phyloP scores from a whole-genome alignment of 768 basidiomycete species.

The Suillus sp. region DNA sequence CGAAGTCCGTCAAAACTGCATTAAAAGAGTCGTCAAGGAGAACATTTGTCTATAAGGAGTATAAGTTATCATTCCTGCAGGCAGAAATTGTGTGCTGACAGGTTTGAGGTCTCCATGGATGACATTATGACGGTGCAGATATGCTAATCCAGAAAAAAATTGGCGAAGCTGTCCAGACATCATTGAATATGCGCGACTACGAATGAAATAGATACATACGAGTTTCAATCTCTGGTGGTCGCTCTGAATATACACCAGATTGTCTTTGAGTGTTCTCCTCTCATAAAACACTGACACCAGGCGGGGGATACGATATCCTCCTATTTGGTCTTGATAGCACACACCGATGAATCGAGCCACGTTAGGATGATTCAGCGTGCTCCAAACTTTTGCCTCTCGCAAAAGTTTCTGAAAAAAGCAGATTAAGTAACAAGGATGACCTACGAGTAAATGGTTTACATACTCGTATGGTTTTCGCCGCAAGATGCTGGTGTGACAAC shows the following conservation, averaged over 20 bases:
- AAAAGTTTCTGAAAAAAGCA: conserved; percentile 26
- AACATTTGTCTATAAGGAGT: conserved; percentile 36
- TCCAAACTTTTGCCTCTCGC: conserved; percentile 32
- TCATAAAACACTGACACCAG: conserved; percentile 32
- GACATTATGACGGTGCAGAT: conserved; percentile 26
- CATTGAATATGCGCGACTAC: background rate
- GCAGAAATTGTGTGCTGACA: conserved; percentile 21
- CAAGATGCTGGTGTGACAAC: background rate
- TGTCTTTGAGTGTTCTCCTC: conserved; percentile 23
- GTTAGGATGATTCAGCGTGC: conserved; percentile 24
- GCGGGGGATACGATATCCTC: conserved; percentile 22
- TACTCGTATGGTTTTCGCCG: background rate
- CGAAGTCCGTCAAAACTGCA: conserved; percentile 42
- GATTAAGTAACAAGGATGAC: background rate
- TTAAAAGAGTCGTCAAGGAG: conserved; percentile 35
- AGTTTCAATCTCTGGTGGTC: conserved; percentile 22
- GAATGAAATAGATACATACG: conserved; percentile 16
- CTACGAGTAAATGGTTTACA: background rate
- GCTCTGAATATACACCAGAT: conserved; percentile 17
- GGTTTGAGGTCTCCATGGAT: conserved; percentile 44
- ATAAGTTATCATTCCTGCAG: background rate
- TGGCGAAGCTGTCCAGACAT: conserved; percentile 22
- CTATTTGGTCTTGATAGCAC: conserved; percentile 19
- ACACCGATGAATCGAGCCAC: conserved; percentile 30
- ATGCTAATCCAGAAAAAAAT: conserved; percentile 25